phyloP scores from a whole-genome alignment of 2,329 filamentous ascomycete species.

The Cercospora berteroae region DNA sequence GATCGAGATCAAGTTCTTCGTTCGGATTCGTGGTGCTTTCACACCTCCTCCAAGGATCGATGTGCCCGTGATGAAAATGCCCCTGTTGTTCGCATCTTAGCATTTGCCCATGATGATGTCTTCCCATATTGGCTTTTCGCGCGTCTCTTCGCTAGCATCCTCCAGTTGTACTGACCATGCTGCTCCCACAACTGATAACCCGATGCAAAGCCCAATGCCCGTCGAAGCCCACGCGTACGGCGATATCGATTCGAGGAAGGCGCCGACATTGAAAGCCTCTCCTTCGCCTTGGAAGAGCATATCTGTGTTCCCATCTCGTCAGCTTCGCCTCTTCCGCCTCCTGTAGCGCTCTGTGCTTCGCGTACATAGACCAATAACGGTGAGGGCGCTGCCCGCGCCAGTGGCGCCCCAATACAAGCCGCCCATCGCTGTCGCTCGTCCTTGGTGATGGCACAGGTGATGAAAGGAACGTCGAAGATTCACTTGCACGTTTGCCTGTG shows the following conservation, averaged over 20 bases:
- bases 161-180: constrained; percentile 66
- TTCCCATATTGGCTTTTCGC: neutral
- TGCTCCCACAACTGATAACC: constrained; percentile 91
- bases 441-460: constrained; percentile 7
- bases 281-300: constrained; percentile 98
- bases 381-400: constrained; percentile 37
- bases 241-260: constrained; percentile 89
- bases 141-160: constrained; percentile 7
- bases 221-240: constrained; percentile 90
- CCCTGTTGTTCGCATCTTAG: constrained; percentile 58
- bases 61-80: constrained; percentile 97
- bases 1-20: constrained; percentile 99
- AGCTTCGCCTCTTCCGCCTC: constrained; percentile 24
- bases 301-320: constrained; percentile 57
- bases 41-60: constrained; percentile 97
- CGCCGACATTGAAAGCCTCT: constrained; percentile 94
- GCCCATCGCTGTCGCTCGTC: constrained; percentile 28
- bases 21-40: constrained; percentile 93
- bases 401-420: constrained; percentile 40
- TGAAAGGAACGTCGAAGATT: constrained; percentile 14
- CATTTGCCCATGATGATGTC: neutral
- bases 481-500: constrained; percentile 9
- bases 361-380: constrained; percentile 42
- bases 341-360: neutral
- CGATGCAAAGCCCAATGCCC: constrained; percentile 92